Percentiles rank a stretch among this genome's conserved stretches.
phyloP scores from a whole-genome alignment of 2,329 filamentous ascomycete species.

The Thielaviopsis ethacetica region DNA sequence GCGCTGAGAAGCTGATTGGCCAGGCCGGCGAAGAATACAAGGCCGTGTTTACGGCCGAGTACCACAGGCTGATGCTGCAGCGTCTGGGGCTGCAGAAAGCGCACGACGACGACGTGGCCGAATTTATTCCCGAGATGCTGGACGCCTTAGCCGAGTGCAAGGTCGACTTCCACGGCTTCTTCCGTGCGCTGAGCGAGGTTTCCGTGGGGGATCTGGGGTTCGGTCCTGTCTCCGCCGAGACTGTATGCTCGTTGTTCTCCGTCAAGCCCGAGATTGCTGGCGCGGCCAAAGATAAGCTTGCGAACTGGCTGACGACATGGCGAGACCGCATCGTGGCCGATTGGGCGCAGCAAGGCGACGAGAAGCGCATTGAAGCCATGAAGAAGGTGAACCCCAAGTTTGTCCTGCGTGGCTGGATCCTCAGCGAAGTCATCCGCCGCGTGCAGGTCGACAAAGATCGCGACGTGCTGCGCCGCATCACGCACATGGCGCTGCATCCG shows the following conservation, averaged over 20 bases:
- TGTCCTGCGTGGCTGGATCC: constrained; percentile 73
- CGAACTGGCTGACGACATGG: constrained; percentile 72
- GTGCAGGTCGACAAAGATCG: constrained; percentile 75
- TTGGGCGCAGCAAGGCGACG: constrained; percentile 45
- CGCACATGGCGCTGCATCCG: constrained; percentile 70
- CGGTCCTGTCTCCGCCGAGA: constrained; percentile 39
- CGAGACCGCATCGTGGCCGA: constrained; percentile 54
- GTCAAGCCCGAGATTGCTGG: constrained; percentile 55
- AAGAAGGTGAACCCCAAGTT: constrained; percentile 85
- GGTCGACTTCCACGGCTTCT: constrained; percentile 89
- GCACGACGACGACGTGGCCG: constrained; percentile 58
- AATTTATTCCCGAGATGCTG: constrained; percentile 61
- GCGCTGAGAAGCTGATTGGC: constrained; percentile 74
- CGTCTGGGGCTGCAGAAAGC: constrained; percentile 56
- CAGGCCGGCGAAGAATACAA: constrained; percentile 77
- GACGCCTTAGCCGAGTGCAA: constrained; percentile 69
- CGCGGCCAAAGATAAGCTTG: constrained; percentile 49
- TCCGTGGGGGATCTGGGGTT: constrained; percentile 37
- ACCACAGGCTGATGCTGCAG: constrained; percentile 67
- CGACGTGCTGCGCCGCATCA: constrained; percentile 58
- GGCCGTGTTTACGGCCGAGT: constrained; percentile 72
- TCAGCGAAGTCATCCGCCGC: constrained; percentile 81
- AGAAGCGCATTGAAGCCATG: constrained; percentile 55
- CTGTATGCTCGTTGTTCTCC: constrained; percentile 23
- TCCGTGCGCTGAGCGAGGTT: constrained; percentile 58